These are phyloP conservation scores for Collariella sp. DNA, from an alignment of 495 filamentous ascomycete genomes.

Conservation along the genomic window DNA sequence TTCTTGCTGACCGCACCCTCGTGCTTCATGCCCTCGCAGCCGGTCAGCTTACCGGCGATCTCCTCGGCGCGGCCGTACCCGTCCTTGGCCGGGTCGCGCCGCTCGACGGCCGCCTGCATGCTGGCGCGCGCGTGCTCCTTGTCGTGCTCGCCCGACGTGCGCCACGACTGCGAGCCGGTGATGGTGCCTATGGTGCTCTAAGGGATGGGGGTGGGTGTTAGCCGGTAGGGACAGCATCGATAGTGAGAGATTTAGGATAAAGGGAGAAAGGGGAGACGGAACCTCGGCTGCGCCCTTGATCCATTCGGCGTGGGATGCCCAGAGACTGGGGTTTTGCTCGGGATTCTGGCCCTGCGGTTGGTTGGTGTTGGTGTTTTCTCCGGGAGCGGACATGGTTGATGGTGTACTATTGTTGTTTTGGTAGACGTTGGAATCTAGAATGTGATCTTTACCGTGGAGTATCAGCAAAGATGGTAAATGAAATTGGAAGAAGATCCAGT, in stretches of 20 bases:
- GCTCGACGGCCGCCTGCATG: constrained; percentile 35
- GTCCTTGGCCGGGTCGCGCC: constrained; percentile 29
- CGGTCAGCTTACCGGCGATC: constrained; percentile 33
- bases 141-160: constrained; percentile 36
- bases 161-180: constrained; percentile 40
- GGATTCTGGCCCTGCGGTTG: constrained; percentile 7
- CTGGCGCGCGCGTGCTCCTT: constrained; percentile 36
- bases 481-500: neutral
- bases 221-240: neutral
- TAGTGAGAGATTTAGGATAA: no score
- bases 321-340: constrained; percentile 29
- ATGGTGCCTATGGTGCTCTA: constrained; percentile 34
- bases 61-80: constrained; percentile 41
- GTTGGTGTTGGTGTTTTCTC: constrained; percentile 9
- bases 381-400: constrained; percentile 8
- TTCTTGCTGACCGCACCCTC: constrained; percentile 34
- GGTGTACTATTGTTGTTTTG: no score
- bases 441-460: no score
- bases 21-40: constrained; percentile 41
- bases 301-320: constrained; percentile 38
- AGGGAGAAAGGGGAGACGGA: neutral
- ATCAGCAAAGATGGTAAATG: no score
- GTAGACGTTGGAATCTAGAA: no score
- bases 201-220: neutral
- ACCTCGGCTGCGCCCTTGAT: constrained; percentile 44